Evolutionary conservation across 2,329 filamentous ascomycete species (phyloP), one percentile per base, ranked within the genome.

Genomic region (Verticillium nonalfalfae): DNA sequence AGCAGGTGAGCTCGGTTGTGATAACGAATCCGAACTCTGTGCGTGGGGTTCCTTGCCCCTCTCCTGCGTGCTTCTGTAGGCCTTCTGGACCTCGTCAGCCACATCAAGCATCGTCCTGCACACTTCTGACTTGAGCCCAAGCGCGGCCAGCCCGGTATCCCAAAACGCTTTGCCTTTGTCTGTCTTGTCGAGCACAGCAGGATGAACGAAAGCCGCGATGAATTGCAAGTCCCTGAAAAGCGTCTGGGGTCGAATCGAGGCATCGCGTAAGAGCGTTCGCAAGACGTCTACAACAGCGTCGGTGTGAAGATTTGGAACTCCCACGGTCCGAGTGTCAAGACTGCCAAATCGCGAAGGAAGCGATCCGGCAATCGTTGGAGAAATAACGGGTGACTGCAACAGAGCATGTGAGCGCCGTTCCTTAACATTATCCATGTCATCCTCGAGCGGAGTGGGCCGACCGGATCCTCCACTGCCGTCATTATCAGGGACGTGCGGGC

Each of bases 61-160:
- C 64, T 80, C 81, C 60, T 89, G 85, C 34, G 82, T 84, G 66
- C 86, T 83, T 0, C 88, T 88, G 68, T 91, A 87, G 1, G 76
- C 88, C 78, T 76, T 78, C 58, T 83, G 77, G 26, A 84, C 78
- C 60, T 82, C 80, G 65, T 84, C 79, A 4, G 80, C 80, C 67
- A 85, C 85, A 68, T 87, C 85, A 31, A 89, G 88, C 86, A 73
- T 96, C 59, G 90, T 91, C 56, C 88, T 85, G 74, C 91, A 94
- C 4, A 95, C 87, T 66, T 97, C 92, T 66, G 91, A 87, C 74
- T 97, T 98, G 59, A 97, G 82, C 39, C 87, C 86, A n/a, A 97
- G 80, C 1, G 94, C 93, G 0, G 95, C 94, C 6, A 97, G 83
- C 0, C 91, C 92, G 33, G 93, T 90, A 68, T 97, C 91, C 85